Percentiles rank a stretch among this genome's conserved stretches.
Conservation (phyloP, 139 green algal genomes). For the Closterium sp. region DNA sequence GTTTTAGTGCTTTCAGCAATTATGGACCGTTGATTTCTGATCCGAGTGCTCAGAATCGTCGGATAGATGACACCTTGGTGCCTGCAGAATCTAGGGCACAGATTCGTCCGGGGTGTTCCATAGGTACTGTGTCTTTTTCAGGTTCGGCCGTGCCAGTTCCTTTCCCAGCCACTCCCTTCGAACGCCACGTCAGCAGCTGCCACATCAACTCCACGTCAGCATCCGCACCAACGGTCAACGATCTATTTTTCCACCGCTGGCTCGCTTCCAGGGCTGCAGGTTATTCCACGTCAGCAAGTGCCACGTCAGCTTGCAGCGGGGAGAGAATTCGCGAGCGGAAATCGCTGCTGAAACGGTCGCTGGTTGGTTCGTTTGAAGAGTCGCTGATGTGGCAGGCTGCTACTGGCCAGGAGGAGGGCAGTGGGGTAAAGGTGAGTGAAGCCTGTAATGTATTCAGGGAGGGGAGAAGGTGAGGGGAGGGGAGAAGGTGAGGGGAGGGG, state of each 20-base stretch:
- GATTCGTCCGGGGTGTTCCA: not conserved
- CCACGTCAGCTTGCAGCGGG: not conserved
- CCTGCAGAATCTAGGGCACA: not conserved
- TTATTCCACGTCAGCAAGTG: not conserved
- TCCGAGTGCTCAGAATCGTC: not conserved
- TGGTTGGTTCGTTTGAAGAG: not conserved
- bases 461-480: not conserved
- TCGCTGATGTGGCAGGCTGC: not conserved
- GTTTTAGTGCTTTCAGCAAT: not conserved
- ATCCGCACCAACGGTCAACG: not conserved
- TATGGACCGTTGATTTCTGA: not conserved
- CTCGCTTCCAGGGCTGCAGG: not conserved
- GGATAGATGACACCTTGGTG: not conserved
- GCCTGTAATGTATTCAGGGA: no score
- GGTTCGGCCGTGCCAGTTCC: not conserved
- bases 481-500: no score
- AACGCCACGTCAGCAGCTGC: not conserved
- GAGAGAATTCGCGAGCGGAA: not conserved
- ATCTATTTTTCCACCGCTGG: not conserved
- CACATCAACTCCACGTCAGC: not conserved
- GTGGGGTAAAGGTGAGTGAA: not conserved
- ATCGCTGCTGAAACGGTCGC: not conserved
- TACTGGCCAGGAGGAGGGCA: not conserved
- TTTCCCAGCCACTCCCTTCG: not conserved
- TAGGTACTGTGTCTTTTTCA: not conserved